Evolutionary conservation across 192 early-diverging fungal genomes (phyloP).

Genomic region (Spinellus fusiger): DNA sequence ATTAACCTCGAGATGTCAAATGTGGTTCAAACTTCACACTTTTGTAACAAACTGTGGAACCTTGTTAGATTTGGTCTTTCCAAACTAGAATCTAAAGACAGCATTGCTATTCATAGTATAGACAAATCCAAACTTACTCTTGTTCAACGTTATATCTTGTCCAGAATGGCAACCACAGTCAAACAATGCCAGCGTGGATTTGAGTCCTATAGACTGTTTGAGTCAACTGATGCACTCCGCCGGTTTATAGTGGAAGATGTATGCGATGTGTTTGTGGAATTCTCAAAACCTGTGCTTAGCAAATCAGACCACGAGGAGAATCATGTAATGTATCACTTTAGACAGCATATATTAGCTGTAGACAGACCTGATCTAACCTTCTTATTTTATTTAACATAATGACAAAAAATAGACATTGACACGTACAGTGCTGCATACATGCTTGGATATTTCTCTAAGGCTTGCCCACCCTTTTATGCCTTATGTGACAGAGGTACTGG

Average conservation of each 20-base stretch:
- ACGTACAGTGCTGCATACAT: slow-evolving; percentile 54
- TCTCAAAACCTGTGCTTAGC: slow-evolving; percentile 76
- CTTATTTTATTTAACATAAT: not conserved
- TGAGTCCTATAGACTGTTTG: slow-evolving; percentile 63
- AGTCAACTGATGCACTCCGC: slow-evolving; percentile 74
- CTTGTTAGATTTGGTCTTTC: slow-evolving; percentile 67
- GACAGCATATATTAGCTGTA: not conserved
- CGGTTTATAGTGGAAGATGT: slow-evolving; percentile 87
- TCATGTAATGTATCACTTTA: slow-evolving; percentile 38
- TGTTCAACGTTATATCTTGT: slow-evolving; percentile 81
- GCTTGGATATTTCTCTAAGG: slow-evolving; percentile 70
- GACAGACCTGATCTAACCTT: not conserved
- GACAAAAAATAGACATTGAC: slow-evolving; percentile 13
- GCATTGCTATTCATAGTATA: slow-evolving; percentile 13
- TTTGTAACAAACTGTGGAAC: slow-evolving; percentile 98
- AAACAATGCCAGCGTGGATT: slow-evolving; percentile 60
- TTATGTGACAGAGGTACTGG: slow-evolving; percentile 84
- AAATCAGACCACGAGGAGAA: slow-evolving; percentile 40
- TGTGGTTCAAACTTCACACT: slow-evolving; percentile 80
- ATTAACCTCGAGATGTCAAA: slow-evolving; percentile 90
- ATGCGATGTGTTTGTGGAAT: slow-evolving; percentile 94
- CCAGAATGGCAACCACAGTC: slow-evolving; percentile 71
- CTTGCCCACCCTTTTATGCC: slow-evolving; percentile 97
- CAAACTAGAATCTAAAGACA: slow-evolving; percentile 50
- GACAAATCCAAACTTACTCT: slow-evolving; percentile 41